phyloP scores from a whole-genome alignment of 176 grass and related monocot genomes.

The Avena atlantica region DNA sequence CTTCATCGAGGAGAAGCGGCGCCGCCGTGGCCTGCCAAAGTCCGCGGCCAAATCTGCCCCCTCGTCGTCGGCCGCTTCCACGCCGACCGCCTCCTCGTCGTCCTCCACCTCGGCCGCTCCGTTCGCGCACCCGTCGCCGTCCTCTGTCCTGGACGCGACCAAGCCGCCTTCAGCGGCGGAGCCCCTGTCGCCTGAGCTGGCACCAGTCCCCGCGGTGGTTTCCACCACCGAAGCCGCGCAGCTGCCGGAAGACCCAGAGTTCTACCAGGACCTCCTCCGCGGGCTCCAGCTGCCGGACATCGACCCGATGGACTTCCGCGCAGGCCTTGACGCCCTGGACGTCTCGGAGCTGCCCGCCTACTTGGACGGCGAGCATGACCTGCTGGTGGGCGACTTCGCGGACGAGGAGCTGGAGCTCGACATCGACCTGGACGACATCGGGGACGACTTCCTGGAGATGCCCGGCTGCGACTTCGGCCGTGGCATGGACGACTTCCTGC shows the following conservation, averaged over 20 bases:
- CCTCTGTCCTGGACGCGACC: slow-evolving; percentile 50
- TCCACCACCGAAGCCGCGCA: neutral
- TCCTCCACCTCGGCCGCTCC: slow-evolving; percentile 51
- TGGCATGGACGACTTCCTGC: slow-evolving; percentile 53
- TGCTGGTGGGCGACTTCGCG: slow-evolving; percentile 32
- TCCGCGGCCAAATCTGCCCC: neutral
- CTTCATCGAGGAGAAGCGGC: slow-evolving; percentile 67
- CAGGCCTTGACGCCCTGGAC: slow-evolving; percentile 40
- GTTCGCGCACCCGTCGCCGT: slow-evolving; percentile 53
- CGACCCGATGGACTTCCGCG: slow-evolving; percentile 59
- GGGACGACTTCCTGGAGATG: slow-evolving; percentile 45
- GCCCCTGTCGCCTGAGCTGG: slow-evolving; percentile 14
- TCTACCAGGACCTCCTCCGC: slow-evolving; percentile 49
- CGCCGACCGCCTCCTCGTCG: slow-evolving; percentile 43
- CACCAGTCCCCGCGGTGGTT: neutral
- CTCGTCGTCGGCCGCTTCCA: neutral
- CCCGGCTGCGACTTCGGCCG: slow-evolving; percentile 42
- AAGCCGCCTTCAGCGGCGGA: neutral
- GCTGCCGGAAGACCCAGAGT: slow-evolving; percentile 48
- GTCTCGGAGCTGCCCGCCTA: slow-evolving; percentile 22
- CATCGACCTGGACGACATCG: slow-evolving; percentile 51
- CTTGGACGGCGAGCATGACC: slow-evolving; percentile 45
- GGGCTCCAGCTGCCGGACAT: slow-evolving; percentile 47
- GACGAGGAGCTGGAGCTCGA: slow-evolving; percentile 50
- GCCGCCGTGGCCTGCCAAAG: slow-evolving; percentile 36